phyloP scores from a whole-genome alignment of 805 yeast species.

The Candida odintsovae region DNA sequence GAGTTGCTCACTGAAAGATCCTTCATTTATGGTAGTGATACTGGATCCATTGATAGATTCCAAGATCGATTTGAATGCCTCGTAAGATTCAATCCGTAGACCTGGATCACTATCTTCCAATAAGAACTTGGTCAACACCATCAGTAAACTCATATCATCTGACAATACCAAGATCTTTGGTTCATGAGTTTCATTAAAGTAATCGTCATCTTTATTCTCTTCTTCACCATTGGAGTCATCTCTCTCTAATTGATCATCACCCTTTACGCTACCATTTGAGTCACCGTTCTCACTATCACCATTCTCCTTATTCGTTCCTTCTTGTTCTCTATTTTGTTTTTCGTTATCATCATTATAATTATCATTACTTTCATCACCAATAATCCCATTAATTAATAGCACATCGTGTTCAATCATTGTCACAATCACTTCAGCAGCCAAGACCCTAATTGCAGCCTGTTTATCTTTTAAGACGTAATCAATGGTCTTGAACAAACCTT shows the following conservation, averaged over 20 bases:
- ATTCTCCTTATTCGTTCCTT: background rate
- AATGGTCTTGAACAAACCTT: constrained; percentile 66
- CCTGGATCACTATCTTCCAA: constrained; percentile 63
- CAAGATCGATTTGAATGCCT: constrained; percentile 69
- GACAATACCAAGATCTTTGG: constrained; percentile 24
- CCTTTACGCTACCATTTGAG: constrained; percentile 9
- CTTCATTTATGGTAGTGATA: constrained; percentile 17
- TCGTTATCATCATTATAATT: constrained; percentile 2
- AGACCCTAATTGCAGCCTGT: constrained; percentile 43
- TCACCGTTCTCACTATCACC: constrained; percentile 5
- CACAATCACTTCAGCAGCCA: constrained; percentile 77
- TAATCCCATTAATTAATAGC: constrained; percentile 39
- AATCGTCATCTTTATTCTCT: constrained; percentile 4
- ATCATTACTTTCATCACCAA: constrained; percentile 4
- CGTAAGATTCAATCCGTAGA: constrained; percentile 73
- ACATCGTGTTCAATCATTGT: constrained; percentile 83
- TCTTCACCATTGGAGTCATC: constrained; percentile 13
- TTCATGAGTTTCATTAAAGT: background rate
- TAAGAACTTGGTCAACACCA: constrained; percentile 52
- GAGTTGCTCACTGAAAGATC: constrained; percentile 19
- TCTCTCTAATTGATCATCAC: background rate
- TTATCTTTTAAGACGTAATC: constrained; percentile 62
- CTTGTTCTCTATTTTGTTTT: background rate
- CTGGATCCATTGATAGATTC: constrained; percentile 36
- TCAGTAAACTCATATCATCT: constrained; percentile 54